phyloP scores from a whole-genome alignment of 495 filamentous ascomycete genomes.

The Glarea lozoyensis region DNA sequence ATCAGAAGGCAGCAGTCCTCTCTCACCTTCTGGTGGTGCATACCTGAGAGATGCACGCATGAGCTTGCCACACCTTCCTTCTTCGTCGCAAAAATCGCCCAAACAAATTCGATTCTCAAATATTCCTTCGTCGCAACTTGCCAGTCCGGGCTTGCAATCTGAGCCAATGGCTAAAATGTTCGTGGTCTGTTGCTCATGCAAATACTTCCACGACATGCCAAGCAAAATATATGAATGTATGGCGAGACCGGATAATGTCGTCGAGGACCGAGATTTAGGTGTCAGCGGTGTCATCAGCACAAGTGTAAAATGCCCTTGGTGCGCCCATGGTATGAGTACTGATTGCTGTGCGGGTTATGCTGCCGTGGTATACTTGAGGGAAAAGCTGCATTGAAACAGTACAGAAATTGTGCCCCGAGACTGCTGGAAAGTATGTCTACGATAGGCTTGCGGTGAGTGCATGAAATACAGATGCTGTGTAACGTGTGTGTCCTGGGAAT shows the following conservation, averaged over 20 bases:
- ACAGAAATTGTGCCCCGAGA: too few relatives aligned
- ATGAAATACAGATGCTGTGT: too few relatives aligned
- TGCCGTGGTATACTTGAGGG: conserved; percentile 58
- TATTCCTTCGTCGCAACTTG: neutral
- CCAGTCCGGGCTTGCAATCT: neutral
- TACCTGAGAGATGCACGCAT: conserved; percentile 30
- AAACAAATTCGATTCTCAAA: neutral
- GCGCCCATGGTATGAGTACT: conserved; percentile 63
- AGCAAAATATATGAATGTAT: conserved; percentile 66
- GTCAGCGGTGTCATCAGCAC: conserved; percentile 44
- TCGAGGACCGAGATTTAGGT: conserved; percentile 36
- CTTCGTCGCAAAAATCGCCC: neutral
- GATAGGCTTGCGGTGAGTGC: too few relatives aligned
- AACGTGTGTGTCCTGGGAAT: too few relatives aligned
- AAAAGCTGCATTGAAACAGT: conserved; percentile 59
- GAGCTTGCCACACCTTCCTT: conserved; percentile 15
- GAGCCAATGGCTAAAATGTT: conserved; percentile 61
- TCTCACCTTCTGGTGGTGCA: conserved; percentile 2
- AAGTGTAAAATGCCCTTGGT: conserved; percentile 68
- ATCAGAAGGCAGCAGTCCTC: conserved; percentile 6
- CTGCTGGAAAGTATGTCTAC: too few relatives aligned
- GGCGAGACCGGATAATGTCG: conserved; percentile 50
- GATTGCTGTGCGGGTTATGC: conserved; percentile 67
- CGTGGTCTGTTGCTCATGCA: conserved; percentile 74
- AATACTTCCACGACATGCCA: conserved; percentile 75